A percentile compares a stretch with the other conserved stretches of the same genome.
Conservation (phyloP, 2,329 filamentous ascomycete species). For the Colletotrichum simmondsii region DNA sequence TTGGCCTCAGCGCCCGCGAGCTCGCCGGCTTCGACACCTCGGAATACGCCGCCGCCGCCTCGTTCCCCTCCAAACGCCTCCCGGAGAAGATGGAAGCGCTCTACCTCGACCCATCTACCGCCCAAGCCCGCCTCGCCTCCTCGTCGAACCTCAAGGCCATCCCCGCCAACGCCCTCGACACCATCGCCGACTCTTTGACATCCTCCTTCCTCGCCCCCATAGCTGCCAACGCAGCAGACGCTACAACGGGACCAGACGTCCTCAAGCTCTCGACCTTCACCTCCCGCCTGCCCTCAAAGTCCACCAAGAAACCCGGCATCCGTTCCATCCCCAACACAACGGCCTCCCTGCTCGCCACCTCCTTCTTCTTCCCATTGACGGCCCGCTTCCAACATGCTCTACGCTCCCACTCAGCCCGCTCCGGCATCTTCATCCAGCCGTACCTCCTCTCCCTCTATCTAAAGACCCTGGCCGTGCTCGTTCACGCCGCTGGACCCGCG, state of each 20-base stretch:
- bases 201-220: slow-evolving; percentile 82
- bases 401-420: slow-evolving; percentile 51
- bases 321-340: slow-evolving; percentile 80
- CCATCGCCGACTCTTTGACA: slow-evolving; percentile 74
- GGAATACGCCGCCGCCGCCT: slow-evolving; percentile 57
- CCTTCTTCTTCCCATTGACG: slow-evolving; percentile 89
- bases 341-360: slow-evolving; percentile 77
- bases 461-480: slow-evolving; percentile 84
- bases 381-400: slow-evolving; percentile 80
- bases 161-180: slow-evolving; percentile 71
- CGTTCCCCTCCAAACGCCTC: slow-evolving; percentile 85
- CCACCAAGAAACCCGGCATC: slow-evolving; percentile 50
- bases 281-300: slow-evolving; percentile 68
- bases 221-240: slow-evolving; percentile 83
- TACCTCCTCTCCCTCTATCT: slow-evolving; percentile 83
- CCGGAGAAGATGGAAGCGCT: slow-evolving; percentile 78
- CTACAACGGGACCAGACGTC: slow-evolving; percentile 80
- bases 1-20: slow-evolving; percentile 86
- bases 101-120: slow-evolving; percentile 60
- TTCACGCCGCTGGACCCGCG: slow-evolving; percentile 85
- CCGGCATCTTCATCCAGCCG: slow-evolving; percentile 74
- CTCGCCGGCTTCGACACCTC: slow-evolving; percentile 79
- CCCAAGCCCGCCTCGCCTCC: slow-evolving; percentile 34
- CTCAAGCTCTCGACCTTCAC: slow-evolving; percentile 93
- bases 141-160: slow-evolving; percentile 59